Evolutionary conservation across 495 filamentous ascomycete species (phyloP), one percentile per base, ranked within the genome.

Genomic region (Penicillium flavigenum): DNA sequence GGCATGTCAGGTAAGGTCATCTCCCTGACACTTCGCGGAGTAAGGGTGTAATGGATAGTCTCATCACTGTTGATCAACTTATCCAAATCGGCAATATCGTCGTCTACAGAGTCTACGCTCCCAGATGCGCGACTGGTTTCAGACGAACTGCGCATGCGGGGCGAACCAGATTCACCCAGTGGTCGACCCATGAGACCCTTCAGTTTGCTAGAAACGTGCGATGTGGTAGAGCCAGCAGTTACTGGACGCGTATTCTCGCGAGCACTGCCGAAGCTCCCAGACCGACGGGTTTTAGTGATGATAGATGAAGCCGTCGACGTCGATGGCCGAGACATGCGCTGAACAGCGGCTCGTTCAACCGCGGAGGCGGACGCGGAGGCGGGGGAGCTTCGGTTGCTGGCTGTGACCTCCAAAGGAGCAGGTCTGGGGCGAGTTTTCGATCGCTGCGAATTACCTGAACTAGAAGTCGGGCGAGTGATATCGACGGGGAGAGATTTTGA

Each of bases 41-140:
- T 98, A 31, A 97, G 79, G 2, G 94, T 97, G 68, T 88, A 97
- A 70, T 93, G 92, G 45, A 98, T 87, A 2, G 94, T 97, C 67
- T 96, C 87, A 54, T 91, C 85, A 70, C 91, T 92, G 38, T 88
- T 86, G 56, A 98, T 94, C 36, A 97, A 79, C 60, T 92, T 83
- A 63, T 98, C 94, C 70, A 98, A 92, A 47, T 78, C 76, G 19
- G 75, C 74, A 50, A 73, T 78, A 52, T 79, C 81, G 36, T 81
- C 80, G 41, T 76, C 78, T 24, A 64, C 55, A 27, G 71, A 76
- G 19, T 78, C 72, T 54, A 72, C 61, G 47, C 69, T 73, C 44
- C 65, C 52, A 55, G 70, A 69, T 54, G 68, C 68, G 48, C 67
- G 65, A 55, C 66, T 81, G 31, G 70, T 79, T 57, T 81, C 83